These are phyloP conservation scores for Colletotrichum chlorophyti DNA, from an alignment of 2,329 filamentous ascomycete genomes.

Conservation along the genomic window DNA sequence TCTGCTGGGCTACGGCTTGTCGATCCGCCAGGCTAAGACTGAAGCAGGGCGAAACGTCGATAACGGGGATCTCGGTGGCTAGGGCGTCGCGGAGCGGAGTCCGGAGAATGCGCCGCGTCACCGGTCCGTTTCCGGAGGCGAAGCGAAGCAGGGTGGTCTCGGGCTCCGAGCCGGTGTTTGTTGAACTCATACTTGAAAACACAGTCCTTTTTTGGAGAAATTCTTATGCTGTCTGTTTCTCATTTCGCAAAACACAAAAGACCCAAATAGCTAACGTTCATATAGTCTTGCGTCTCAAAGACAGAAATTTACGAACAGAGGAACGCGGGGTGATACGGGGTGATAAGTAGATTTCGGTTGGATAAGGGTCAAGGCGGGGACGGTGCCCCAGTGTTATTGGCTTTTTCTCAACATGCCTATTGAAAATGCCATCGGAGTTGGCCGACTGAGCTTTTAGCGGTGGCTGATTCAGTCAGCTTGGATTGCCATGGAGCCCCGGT, in stretches of 20 bases:
- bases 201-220: too few species aligned
- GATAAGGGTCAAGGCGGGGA: not conserved
- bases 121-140: constrained; percentile 44
- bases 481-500: too few species aligned
- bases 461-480: too few species aligned
- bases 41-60: constrained; percentile 54
- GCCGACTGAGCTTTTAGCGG: not conserved
- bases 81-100: constrained; percentile 45
- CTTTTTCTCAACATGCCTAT: not conserved
- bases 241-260: too few species aligned
- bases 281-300: too few species aligned
- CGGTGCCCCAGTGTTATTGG: not conserved
- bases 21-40: constrained; percentile 43
- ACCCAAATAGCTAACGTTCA: too few species aligned
- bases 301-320: not conserved
- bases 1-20: constrained; percentile 45
- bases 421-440: constrained; percentile 3
- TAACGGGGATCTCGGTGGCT: constrained; percentile 57
- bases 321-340: not conserved
- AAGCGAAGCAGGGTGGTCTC: constrained; percentile 40
- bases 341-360: not conserved
- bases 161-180: not conserved
- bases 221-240: too few species aligned
- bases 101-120: constrained; percentile 42
- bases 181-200: not conserved